Conservation (phyloP, 768 basidiomycete species). For the Xerocomellus dryophilus region DNA sequence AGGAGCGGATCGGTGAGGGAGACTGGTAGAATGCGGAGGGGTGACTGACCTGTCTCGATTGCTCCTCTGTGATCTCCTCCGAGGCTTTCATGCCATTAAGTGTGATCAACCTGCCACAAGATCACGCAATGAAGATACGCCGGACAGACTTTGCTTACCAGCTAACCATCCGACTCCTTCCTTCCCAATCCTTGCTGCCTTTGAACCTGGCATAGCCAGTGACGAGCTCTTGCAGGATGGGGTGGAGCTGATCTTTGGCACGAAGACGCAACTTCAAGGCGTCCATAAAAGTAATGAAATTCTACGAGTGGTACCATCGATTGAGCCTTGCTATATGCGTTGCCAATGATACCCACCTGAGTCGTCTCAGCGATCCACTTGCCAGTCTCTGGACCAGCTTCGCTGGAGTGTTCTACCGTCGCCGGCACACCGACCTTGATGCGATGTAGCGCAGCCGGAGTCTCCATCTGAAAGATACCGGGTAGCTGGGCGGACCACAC, state of each 20-base stretch:
- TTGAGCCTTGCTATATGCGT: not conserved
- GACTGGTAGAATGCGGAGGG: not conserved
- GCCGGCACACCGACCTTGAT: constrained; percentile 92
- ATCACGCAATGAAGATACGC: not conserved
- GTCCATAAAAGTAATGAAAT: constrained; percentile 99
- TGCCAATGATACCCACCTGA: constrained; percentile 50
- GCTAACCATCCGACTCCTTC: constrained; percentile 81
- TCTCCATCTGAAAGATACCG: constrained; percentile 67
- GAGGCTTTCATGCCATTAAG: constrained; percentile 96
- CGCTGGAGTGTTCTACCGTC: constrained; percentile 92
- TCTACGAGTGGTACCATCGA: constrained; percentile 42
- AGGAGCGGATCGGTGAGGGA: not conserved
- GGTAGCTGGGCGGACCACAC: not conserved
- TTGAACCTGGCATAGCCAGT: constrained; percentile 93
- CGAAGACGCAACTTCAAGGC: constrained; percentile 87
- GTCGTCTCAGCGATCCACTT: constrained; percentile 99
- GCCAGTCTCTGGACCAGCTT: constrained; percentile 87
- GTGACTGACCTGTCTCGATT: constrained; percentile 75
- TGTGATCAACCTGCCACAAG: constrained; percentile 74
- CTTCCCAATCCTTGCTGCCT: constrained; percentile 95
- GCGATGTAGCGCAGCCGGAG: constrained; percentile 88
- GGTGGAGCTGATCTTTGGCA: constrained; percentile 97
- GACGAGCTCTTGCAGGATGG: constrained; percentile 92
- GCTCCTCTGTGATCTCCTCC: constrained; percentile 94
- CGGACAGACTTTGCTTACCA: constrained; percentile 54